phyloP scores from a whole-genome alignment of 768 basidiomycete species.

The Crassisporium funariophilum region DNA sequence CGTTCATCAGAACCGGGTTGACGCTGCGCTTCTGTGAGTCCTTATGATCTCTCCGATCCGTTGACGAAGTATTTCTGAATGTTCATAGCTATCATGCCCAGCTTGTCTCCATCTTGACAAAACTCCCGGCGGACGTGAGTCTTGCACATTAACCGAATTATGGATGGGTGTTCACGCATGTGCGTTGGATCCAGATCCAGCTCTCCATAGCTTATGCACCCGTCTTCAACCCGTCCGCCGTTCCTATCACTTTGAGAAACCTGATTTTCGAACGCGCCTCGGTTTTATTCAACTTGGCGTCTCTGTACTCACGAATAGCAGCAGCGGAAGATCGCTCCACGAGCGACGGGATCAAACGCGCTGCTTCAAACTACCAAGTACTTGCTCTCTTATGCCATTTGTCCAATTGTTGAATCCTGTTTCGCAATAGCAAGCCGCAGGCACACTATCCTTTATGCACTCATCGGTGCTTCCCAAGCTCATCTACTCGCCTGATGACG shows the following conservation, averaged over 20 bases:
- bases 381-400: constrained; percentile 35
- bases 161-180: constrained; percentile 3
- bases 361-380: constrained; percentile 75
- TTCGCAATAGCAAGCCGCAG: constrained; percentile 61
- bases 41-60: neutral
- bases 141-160: constrained; percentile 1
- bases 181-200: constrained; percentile 52
- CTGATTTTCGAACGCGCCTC: constrained; percentile 82
- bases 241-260: constrained; percentile 67
- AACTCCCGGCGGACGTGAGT: constrained; percentile 78
- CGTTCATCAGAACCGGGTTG: constrained; percentile 58
- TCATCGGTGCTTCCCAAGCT: constrained; percentile 57
- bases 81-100: constrained; percentile 85
- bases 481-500: constrained; percentile 44
- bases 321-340: constrained; percentile 67
- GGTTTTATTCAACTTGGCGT: constrained; percentile 83
- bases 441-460: constrained; percentile 64
- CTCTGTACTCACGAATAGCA: constrained; percentile 83
- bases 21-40: constrained; percentile 60
- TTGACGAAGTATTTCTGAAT: constrained; percentile 2
- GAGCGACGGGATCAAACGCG: constrained; percentile 83
- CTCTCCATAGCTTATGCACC: constrained; percentile 75
- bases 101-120: constrained; percentile 78
- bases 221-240: constrained; percentile 57
- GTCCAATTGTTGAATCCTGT: no score